Base-by-base conservation (phyloP, 495 filamentous ascomycete species). In the Pyronema omphalodes region DNA sequence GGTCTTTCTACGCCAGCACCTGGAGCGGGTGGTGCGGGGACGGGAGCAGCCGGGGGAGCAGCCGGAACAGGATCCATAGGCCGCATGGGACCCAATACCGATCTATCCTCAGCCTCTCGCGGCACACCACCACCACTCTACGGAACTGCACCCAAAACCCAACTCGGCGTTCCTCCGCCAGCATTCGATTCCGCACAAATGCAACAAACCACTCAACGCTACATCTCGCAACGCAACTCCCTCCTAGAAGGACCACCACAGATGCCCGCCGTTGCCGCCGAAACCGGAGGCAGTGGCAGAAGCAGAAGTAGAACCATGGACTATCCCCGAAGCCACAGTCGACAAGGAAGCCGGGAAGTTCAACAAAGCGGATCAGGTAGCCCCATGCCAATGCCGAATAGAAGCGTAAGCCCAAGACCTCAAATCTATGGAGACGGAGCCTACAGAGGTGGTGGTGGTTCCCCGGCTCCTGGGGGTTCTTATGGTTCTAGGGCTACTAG, bases 111-210 rank as follows among this genome's bases (percentile, higher is more conserved):
- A 19, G 78, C 71, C 7, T 71, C 78, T 57, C 70, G 81, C 60
- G 80, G 80, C 6, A 86, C 81, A 37, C 83, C 84, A 7, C 88
- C 91, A 6, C 91, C 93, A 2, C 83, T 84, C 0, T 96, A 95
- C 61, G 23, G 23, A 1, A 5, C 23, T 5, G 80, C 83, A 44
- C 68, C 75, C 6, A 66, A 47, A 72, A 83, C 37, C 61, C 76
- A 87, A 43, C 78, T 99, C 9, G 93, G 82, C 55, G 83, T 88
- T 12, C 93, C 93, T 0, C 79, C 91, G 52, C 91, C 89, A 0
- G 93, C 93, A 9, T 86, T 88, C 56, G 96, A 93, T 0, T 82
- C 84, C 7, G 80, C 81, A 52, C 82, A 88, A 44, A 99, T 99
- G 93, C 82, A 94, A 59, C 82, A 91, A 61, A 83, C 89, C 9